Evolutionary conservation across 2,329 filamentous ascomycete genomes (phyloP).

Genomic region (Ascosphaera pollenicola): DNA sequence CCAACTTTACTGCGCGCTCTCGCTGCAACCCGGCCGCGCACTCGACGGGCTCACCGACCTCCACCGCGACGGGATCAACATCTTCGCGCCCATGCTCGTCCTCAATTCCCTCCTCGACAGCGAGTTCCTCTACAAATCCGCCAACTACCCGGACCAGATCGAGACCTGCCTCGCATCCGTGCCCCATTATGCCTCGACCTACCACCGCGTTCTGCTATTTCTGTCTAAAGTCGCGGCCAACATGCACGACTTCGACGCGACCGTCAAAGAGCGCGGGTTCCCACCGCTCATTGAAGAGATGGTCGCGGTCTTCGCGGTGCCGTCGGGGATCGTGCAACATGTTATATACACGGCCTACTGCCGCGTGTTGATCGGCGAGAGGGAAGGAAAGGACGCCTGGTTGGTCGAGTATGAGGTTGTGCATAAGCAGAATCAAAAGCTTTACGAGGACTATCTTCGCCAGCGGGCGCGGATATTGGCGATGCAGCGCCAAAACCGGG

Average conservation of each 20-base stretch:
- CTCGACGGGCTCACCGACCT: constrained; percentile 15
- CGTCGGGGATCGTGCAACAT: constrained; percentile 29
- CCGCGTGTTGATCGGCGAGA: constrained; percentile 9
- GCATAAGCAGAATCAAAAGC: constrained; percentile 7
- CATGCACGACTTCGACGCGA: constrained; percentile 18
- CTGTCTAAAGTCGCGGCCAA: constrained; percentile 21
- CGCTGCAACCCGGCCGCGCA: constrained; percentile 10
- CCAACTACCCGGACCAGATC: constrained; percentile 24
- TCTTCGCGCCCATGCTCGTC: constrained; percentile 24
- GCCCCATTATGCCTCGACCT: constrained; percentile 12
- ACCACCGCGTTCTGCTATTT: constrained; percentile 22
- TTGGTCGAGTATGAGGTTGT: constrained; percentile 6
- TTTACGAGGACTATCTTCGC: constrained; percentile 6
- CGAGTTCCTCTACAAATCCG: constrained; percentile 23
- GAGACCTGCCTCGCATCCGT: constrained; percentile 9
- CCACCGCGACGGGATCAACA: constrained; percentile 11
- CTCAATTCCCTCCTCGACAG: constrained; percentile 21
- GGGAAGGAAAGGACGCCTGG: constrained; percentile 1
- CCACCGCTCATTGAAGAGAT: constrained; percentile 38
- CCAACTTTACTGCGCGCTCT: constrained; percentile 40
- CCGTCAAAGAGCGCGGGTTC: constrained; percentile 17
- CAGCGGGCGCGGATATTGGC: too few species aligned
- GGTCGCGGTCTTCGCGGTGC: constrained; percentile 22
- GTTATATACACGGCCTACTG: constrained; percentile 27
- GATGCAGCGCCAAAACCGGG: too few species aligned